phyloP scores from a whole-genome alignment of 257 asterid genomes.

The Schizonepeta tenuifolia region DNA sequence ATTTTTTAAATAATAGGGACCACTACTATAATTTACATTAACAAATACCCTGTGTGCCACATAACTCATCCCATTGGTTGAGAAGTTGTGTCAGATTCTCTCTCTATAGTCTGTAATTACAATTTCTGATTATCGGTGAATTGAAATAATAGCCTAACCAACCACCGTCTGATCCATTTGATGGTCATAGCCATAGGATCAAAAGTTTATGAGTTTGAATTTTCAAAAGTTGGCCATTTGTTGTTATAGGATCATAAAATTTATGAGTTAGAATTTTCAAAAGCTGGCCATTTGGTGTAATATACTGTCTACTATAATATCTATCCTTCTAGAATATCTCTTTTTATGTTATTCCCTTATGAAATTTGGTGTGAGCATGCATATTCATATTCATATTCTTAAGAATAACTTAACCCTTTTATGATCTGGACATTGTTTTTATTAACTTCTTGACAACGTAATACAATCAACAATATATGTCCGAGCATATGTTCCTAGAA shows the following conservation, averaged over 20 bases:
- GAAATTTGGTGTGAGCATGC: not conserved
- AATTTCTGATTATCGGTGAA: constrained; percentile 10
- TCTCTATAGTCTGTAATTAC: constrained; percentile 11
- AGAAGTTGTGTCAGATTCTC: constrained; percentile 37
- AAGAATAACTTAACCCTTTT: not conserved
- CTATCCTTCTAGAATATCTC: constrained; percentile 1
- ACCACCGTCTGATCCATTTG: constrained; percentile 8
- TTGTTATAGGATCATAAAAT: not conserved
- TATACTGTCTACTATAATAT: not conserved
- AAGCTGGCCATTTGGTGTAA: constrained; percentile 11
- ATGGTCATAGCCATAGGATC: constrained; percentile 2
- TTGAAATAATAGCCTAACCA: constrained; percentile 18
- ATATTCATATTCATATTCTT: constrained; percentile 5
- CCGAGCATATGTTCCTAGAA: not conserved
- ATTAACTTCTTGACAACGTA: not conserved
- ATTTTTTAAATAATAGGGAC: constrained; percentile 32
- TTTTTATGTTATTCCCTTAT: not conserved
- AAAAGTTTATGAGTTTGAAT: constrained; percentile 24
- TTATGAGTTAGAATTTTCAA: constrained; percentile 35
- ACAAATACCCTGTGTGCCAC: constrained; percentile 47
- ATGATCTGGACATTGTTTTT: not conserved
- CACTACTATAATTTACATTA: not conserved
- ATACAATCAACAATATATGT: not conserved
- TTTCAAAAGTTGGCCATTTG: constrained; percentile 37
- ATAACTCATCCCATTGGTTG: constrained; percentile 54